These are phyloP conservation scores for Eucalyptus polyanthemos DNA, from an alignment of 345 rosid species.

Conservation along the genomic window DNA sequence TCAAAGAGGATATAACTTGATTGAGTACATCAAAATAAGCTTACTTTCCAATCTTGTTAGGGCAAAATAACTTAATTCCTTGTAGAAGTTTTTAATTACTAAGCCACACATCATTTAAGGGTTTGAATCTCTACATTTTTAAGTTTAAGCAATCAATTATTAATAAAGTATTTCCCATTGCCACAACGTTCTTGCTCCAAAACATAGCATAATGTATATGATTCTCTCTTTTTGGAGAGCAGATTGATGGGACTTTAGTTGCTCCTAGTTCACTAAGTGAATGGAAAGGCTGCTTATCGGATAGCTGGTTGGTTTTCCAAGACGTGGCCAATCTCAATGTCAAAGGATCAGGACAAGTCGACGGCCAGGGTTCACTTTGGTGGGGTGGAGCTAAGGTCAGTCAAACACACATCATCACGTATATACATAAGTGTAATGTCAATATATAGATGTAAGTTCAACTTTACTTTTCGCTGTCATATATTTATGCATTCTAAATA, in stretches of 20 bases:
- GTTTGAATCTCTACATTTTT: not conserved
- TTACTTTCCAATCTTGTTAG: not conserved
- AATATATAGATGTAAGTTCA: not conserved
- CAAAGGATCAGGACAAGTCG: slow-evolving; percentile 6
- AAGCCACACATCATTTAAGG: not conserved
- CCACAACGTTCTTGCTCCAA: not conserved
- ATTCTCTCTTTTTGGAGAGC: not conserved
- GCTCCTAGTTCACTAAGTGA: not conserved
- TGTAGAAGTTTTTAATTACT: not conserved
- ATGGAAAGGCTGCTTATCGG: not conserved
- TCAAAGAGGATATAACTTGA: not conserved
- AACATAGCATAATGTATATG: not conserved
- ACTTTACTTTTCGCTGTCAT: not conserved
- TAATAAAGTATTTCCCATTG: not conserved
- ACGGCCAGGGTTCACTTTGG: slow-evolving; percentile 24
- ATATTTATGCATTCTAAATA: not conserved
- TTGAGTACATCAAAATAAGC: not conserved
- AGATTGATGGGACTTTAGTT: slow-evolving; percentile 9
- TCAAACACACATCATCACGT: not conserved
- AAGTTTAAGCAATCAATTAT: not conserved
- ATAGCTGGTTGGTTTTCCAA: slow-evolving; percentile 1
- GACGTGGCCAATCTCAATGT: not conserved
- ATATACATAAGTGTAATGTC: not conserved
- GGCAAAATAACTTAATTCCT: not conserved
- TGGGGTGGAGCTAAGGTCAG: not conserved